phyloP scores from a whole-genome alignment of 176 grass and related monocot genomes.

The Hsuehochloa calcarea region DNA sequence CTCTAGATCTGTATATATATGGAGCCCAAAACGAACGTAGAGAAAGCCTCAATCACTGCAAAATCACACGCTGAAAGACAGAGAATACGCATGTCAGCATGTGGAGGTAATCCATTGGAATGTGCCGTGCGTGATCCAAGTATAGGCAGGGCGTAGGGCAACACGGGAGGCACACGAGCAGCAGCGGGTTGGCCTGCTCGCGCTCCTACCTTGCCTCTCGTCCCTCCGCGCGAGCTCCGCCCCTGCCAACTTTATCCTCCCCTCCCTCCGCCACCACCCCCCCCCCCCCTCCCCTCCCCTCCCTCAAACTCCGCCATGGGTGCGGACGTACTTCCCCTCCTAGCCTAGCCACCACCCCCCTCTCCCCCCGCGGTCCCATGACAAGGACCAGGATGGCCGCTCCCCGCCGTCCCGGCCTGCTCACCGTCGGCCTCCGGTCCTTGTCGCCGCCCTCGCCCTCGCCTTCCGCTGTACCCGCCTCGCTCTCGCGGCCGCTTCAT shows the following conservation, averaged over 20 bases:
- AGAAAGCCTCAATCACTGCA: background rate
- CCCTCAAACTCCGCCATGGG: conserved; percentile 5
- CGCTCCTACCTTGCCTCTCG: conserved; percentile 12
- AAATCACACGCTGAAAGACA: background rate
- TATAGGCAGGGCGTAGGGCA: background rate
- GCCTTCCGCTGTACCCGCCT: background rate
- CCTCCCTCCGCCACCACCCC: background rate
- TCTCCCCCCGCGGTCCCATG: background rate
- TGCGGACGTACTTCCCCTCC: background rate
- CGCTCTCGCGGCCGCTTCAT: background rate
- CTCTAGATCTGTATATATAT: too few relatives aligned
- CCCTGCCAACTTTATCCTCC: conserved; percentile 34
- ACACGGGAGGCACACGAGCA: background rate
- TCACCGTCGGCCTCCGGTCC: background rate
- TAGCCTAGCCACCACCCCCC: background rate
- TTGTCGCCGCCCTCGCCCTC: conserved; percentile 18
- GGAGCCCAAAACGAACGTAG: background rate
- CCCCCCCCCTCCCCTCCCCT: too few relatives aligned
- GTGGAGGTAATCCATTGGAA: background rate
- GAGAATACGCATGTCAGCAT: background rate
- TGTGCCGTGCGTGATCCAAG: background rate
- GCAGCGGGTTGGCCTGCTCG: background rate
- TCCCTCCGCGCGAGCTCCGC: background rate
- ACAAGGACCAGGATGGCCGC: conserved; percentile 3
- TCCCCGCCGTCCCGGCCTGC: background rate